These are phyloP conservation scores for Puccinia triticina DNA, from an alignment of 1,284 basidiomycete genomes.

Conservation along the genomic window DNA sequence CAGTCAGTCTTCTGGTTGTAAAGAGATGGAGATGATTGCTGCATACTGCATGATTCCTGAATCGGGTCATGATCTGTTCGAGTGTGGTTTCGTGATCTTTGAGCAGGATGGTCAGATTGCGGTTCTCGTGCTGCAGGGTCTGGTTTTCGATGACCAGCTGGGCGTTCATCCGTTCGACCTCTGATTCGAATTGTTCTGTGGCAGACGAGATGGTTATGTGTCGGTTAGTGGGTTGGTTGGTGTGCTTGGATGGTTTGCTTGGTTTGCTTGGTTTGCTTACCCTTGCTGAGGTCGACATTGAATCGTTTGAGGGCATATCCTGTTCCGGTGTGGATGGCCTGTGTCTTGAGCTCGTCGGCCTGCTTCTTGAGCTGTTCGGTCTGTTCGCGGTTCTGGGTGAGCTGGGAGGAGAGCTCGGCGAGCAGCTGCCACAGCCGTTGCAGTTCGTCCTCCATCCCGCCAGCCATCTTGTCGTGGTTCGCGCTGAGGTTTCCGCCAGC, in stretches of 20 bases:
- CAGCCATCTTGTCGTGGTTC: not conserved
- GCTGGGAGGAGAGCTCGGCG: constrained; percentile 80
- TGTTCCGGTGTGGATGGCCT: constrained; percentile 75
- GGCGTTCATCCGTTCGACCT: constrained; percentile 85
- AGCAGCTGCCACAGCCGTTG: constrained; percentile 76
- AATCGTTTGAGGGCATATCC: constrained; percentile 83
- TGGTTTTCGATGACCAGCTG: constrained; percentile 93
- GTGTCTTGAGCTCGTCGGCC: constrained; percentile 77
- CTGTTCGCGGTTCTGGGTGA: constrained; percentile 80
- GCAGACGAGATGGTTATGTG: constrained; percentile 26
- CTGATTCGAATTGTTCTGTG: constrained; percentile 88
- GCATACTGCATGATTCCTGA: constrained; percentile 84
- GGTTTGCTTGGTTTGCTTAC: constrained; percentile 62
- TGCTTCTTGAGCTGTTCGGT: constrained; percentile 74
- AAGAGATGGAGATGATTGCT: not conserved
- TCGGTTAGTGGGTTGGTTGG: constrained; percentile 20
- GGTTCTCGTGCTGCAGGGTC: constrained; percentile 86
- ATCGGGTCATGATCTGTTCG: constrained; percentile 95
- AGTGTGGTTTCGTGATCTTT: constrained; percentile 94
- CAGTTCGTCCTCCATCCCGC: constrained; percentile 69
- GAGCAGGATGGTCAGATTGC: constrained; percentile 80
- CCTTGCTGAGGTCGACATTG: constrained; percentile 91
- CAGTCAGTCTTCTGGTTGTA: not conserved
- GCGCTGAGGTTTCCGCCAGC: no score
- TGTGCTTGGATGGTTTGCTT: not conserved